A percentile compares a stretch with the other conserved stretches of the same genome.
These are phyloP conservation scores for Solanum neorickii DNA, from an alignment of 257 asterid genomes.

Conservation along the genomic window DNA sequence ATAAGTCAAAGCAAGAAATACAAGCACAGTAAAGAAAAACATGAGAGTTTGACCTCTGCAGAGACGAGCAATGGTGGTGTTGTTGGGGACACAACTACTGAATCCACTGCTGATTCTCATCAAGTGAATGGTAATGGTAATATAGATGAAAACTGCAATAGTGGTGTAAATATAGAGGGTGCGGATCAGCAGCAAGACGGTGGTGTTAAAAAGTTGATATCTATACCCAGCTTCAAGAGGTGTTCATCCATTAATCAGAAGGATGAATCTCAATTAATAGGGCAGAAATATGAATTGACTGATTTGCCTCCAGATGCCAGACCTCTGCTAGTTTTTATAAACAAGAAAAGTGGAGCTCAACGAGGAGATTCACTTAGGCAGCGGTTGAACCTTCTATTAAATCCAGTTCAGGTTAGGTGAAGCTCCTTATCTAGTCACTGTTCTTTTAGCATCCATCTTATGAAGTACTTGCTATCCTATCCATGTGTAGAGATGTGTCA, in stretches of 20 bases:
- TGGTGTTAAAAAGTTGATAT: conserved; percentile 42
- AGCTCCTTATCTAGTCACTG: not conserved
- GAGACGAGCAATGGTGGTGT: conserved; percentile 41
- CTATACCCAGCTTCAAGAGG: conserved; percentile 46
- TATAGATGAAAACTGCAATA: conserved; percentile 42
- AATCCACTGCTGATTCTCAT: conserved; percentile 26
- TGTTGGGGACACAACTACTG: conserved; percentile 45
- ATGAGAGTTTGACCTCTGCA: conserved; percentile 32
- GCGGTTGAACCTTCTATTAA: conserved; percentile 71
- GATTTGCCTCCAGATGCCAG: conserved; percentile 91
- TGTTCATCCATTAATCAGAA: conserved; percentile 51
- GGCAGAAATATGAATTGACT: conserved; percentile 67
- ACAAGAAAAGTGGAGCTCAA: conserved; percentile 98
- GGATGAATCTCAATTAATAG: conserved; percentile 44
- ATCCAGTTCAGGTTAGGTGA: conserved; percentile 86
- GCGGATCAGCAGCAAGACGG: conserved; percentile 31
- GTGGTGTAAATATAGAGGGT: conserved; percentile 28
- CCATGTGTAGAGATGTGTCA: not conserved
- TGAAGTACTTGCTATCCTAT: not conserved
- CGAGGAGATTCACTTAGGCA: conserved; percentile 77
- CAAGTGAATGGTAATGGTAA: conserved; percentile 42
- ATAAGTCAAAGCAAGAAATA: conserved; percentile 76
- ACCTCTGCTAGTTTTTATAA: conserved; percentile 77
- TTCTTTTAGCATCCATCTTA: not conserved
- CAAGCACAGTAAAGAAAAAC: conserved; percentile 39